Conservation (phyloP, 768 basidiomycete species). For the Leccinum longicurvipes region DNA sequence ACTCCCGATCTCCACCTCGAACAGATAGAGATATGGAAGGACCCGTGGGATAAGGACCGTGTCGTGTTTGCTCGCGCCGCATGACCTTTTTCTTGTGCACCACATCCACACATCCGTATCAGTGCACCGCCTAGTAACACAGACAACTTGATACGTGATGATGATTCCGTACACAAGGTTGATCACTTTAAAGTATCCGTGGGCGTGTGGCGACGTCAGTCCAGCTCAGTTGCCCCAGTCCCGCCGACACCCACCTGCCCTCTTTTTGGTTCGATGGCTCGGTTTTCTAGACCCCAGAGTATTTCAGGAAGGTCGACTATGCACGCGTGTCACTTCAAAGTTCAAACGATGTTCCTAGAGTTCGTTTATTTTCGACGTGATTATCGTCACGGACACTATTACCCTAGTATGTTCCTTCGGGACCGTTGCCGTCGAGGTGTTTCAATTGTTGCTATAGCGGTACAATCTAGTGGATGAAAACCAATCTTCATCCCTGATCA, state of each 20-base stretch:
- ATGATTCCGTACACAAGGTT: neutral
- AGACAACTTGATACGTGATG: conserved; percentile 2
- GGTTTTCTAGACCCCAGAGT: conserved; percentile 1
- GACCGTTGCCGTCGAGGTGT: conserved; percentile 3
- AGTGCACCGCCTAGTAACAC: conserved; percentile 16
- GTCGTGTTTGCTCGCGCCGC: conserved; percentile 57
- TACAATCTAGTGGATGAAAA: neutral
- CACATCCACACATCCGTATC: neutral
- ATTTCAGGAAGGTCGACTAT: conserved; percentile 3
- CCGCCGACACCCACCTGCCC: neutral
- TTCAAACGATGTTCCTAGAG: neutral
- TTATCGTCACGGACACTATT: conserved; percentile 7
- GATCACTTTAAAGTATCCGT: conserved; percentile 9
- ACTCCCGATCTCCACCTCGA: conserved; percentile 40
- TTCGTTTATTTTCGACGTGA: conserved; percentile 10
- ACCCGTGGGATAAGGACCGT: conserved; percentile 75
- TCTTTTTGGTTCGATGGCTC: conserved; percentile 4
- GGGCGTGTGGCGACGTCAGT: conserved; percentile 2
- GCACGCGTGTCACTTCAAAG: neutral
- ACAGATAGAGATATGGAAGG: conserved; percentile 65
- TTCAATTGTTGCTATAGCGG: conserved; percentile 24
- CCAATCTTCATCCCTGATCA: neutral
- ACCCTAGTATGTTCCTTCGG: neutral
- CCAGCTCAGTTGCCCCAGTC: conserved; percentile 11
- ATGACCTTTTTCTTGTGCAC: conserved; percentile 21